Evolutionary conservation across 2,329 filamentous ascomycete genomes (phyloP).

Genomic region (Neodidymelliopsis sp.): DNA sequence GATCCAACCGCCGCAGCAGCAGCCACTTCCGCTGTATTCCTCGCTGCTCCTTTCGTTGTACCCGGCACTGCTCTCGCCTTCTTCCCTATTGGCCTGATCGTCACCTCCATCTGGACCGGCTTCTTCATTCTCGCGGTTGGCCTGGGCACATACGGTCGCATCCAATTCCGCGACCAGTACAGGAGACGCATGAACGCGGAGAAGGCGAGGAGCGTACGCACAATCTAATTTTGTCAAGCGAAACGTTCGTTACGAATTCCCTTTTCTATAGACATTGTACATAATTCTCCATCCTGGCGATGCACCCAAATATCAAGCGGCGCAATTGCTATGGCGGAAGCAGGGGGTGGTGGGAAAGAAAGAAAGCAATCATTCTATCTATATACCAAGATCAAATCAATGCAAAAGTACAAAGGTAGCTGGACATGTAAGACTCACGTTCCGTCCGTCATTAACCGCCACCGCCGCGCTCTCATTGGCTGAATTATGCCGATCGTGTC

Average conservation of each 20-base stretch:
- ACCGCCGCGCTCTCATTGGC: background rate
- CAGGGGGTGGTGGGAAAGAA: too few relatives aligned
- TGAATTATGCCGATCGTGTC: too few relatives aligned
- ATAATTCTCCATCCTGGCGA: constrained; percentile 28
- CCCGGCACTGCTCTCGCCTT: constrained; percentile 73
- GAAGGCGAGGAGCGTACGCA: constrained; percentile 40
- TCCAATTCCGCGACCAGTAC: constrained; percentile 71
- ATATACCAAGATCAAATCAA: background rate
- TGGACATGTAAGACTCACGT: background rate
- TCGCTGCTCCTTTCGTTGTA: constrained; percentile 66
- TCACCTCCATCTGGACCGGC: constrained; percentile 69
- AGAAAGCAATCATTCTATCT: too few relatives aligned
- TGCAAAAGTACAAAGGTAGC: too few relatives aligned
- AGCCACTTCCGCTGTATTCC: constrained; percentile 51
- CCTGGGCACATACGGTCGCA: constrained; percentile 71
- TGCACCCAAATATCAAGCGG: background rate
- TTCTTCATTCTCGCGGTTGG: constrained; percentile 63
- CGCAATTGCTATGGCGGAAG: too few relatives aligned
- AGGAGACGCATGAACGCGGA: constrained; percentile 59
- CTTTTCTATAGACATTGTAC: constrained; percentile 25
- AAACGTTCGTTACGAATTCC: constrained; percentile 6
- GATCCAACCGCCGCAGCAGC: constrained; percentile 53
- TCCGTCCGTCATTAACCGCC: constrained; percentile 6
- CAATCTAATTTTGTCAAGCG: constrained; percentile 36
- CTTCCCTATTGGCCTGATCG: constrained; percentile 73